Evolutionary conservation across 208 protist species (phyloP).

Genomic region (Wallacemonas sp.): DNA sequence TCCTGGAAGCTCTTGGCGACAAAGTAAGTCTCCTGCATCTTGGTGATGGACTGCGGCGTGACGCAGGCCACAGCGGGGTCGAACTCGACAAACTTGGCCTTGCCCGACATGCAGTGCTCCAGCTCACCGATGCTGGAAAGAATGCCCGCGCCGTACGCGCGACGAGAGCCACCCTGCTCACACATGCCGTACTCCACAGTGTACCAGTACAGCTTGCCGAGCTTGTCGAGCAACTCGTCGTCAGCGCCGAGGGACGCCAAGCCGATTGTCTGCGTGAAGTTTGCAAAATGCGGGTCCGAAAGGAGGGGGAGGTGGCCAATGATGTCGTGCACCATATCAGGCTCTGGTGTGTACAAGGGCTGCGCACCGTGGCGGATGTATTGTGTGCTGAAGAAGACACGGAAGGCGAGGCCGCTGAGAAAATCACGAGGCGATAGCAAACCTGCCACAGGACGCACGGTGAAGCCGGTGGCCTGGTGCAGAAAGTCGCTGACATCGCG

Average conservation of each 20-base stretch:
- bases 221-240: slow-evolving; percentile 92
- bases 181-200: slow-evolving; percentile 96
- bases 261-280: slow-evolving; percentile 97
- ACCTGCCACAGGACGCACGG: slow-evolving; percentile 92
- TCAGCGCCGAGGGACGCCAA: slow-evolving; percentile 95
- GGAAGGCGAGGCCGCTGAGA: slow-evolving; percentile 95
- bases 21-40: slow-evolving; percentile 95
- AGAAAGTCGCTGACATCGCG: slow-evolving; percentile 93
- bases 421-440: slow-evolving; percentile 95
- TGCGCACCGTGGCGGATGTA: slow-evolving; percentile 95
- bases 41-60: slow-evolving; percentile 92
- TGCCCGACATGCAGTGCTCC: slow-evolving; percentile 46
- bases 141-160: slow-evolving; percentile 95
- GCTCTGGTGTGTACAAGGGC: slow-evolving; percentile 97
- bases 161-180: slow-evolving; percentile 79
- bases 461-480: slow-evolving; percentile 91
- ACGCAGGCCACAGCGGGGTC: slow-evolving; percentile 58
- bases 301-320: slow-evolving; percentile 97
- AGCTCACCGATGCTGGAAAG: slow-evolving; percentile 95
- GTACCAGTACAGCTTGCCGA: slow-evolving; percentile 96
- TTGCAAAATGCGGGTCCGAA: slow-evolving; percentile 95
- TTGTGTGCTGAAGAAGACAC: slow-evolving; percentile 97
- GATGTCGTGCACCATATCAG: slow-evolving; percentile 95
- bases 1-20: slow-evolving; percentile 92
- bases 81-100: slow-evolving; percentile 62